Percentiles rank a stretch among this genome's conserved stretches.
Conservation (phyloP, 352 stramenopile species). For the Phytophthora sansomeana region DNA sequence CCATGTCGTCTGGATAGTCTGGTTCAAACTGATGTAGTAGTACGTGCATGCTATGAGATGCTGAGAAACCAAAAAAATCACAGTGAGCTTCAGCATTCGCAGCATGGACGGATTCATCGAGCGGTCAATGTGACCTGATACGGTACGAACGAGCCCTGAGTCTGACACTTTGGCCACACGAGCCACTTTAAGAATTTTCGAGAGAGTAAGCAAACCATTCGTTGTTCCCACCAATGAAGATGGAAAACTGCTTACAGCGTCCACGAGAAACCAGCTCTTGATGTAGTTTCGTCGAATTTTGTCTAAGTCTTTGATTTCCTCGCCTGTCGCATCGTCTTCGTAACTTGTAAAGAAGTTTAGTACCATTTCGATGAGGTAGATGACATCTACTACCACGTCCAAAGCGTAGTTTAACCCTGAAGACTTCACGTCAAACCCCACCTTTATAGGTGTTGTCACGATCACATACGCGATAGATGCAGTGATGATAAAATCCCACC, state of each 20-base stretch:
- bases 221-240: slow-evolving; percentile 44
- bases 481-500: slow-evolving; percentile 70
- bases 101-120: slow-evolving; percentile 76
- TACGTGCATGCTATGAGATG: slow-evolving; percentile 85
- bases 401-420: slow-evolving; percentile 44
- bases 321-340: slow-evolving; percentile 63
- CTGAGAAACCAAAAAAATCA: slow-evolving; percentile 75
- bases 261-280: slow-evolving; percentile 61
- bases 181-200: slow-evolving; percentile 65
- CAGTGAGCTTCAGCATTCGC: slow-evolving; percentile 71
- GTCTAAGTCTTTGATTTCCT: slow-evolving; percentile 66
- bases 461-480: slow-evolving; percentile 64
- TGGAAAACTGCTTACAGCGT: slow-evolving; percentile 66
- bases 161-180: slow-evolving; percentile 64
- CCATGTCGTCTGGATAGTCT: slow-evolving; percentile 56
- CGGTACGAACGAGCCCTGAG: slow-evolving; percentile 55
- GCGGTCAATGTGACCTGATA: slow-evolving; percentile 61
- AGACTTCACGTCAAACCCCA: slow-evolving; percentile 54
- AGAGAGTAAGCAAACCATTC: slow-evolving; percentile 48
- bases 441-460: slow-evolving; percentile 60
- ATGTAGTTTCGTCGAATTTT: slow-evolving; percentile 66
- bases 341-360: slow-evolving; percentile 77
- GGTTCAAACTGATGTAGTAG: slow-evolving; percentile 61
- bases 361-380: slow-evolving; percentile 64
- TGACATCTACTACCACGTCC: slow-evolving; percentile 58